Conservation (phyloP, 2,329 filamentous ascomycete species). For the Stachybotrys echinatus region DNA sequence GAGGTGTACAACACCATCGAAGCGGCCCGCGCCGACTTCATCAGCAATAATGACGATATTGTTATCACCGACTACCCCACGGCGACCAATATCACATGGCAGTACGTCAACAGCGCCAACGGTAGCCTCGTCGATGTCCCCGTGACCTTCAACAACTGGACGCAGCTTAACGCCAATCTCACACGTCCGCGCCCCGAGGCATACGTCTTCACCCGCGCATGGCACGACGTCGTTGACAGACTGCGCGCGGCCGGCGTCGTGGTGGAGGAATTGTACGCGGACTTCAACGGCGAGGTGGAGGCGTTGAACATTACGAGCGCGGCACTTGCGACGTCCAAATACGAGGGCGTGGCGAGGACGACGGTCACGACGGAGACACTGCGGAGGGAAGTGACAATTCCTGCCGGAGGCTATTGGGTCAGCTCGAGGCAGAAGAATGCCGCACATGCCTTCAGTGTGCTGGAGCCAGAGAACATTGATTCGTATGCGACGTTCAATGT, state of each 20-base stretch:
- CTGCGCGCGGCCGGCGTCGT: slow-evolving; percentile 17
- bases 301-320: slow-evolving; percentile 17
- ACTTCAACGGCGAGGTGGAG: slow-evolving; percentile 20
- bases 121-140: slow-evolving; percentile 20
- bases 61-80: slow-evolving; percentile 20
- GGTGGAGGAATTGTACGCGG: slow-evolving; percentile 13
- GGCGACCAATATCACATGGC: slow-evolving; percentile 12
- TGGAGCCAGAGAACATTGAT: slow-evolving; percentile 27
- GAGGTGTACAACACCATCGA: slow-evolving; percentile 19
- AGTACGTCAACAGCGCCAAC: slow-evolving; percentile 19
- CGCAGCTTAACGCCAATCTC: slow-evolving; percentile 17
- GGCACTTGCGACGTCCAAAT: slow-evolving; percentile 12
- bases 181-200: slow-evolving; percentile 22
- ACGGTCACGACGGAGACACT: slow-evolving; percentile 13
- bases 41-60: slow-evolving; percentile 17
- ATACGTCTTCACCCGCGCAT: slow-evolving; percentile 21
- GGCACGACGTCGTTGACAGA: slow-evolving; percentile 19
- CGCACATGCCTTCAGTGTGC: slow-evolving; percentile 17
- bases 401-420: slow-evolving; percentile 21
- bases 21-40: slow-evolving; percentile 17
- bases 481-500: slow-evolving; percentile 25
- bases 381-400: slow-evolving; percentile 13
- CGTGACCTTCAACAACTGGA: slow-evolving; percentile 21
- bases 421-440: slow-evolving; percentile 26
- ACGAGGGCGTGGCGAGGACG: slow-evolving; percentile 18